Base-by-base conservation (phyloP, 305 asterid species). In the Withania somnifera region DNA sequence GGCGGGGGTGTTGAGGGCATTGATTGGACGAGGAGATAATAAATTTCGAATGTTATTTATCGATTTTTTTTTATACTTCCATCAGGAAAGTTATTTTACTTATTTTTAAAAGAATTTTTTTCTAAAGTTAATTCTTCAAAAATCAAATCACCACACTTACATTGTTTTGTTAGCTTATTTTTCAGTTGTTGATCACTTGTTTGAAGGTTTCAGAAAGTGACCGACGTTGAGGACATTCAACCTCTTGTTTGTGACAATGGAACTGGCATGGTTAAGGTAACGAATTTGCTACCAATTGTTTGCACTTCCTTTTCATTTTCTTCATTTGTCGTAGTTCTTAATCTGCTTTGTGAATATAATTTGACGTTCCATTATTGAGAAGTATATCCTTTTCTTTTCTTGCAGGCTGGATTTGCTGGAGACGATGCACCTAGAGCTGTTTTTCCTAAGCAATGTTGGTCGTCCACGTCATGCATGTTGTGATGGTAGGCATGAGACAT, bases 401-500 rank as follows among this genome's bases (percentile, higher is more conserved):
- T 61, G 11, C 45, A 80, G 83, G 83, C 83, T 28, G 83, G 83
- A 22, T 80, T 80, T 63, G 83, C 83, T 1, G 78, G 83, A 58
- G 83, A 80, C 63, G 83, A 80, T 80, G 83, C 83, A 40, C 83
- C 83, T 8, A 80, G 83, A 36, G 64, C 83, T 24, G 83, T 63
- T 30, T 63, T 80, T 32, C 78, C 83, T 61, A 80, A n/a, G 83
- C 20, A 80, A 63, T 22, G 45, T 79, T 58, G 82, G 82, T 0
- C 75, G 75, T 24, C 75, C 75, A 1, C 54, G 75, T 36, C 82
- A 79, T 34, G 30, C 68, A n/a, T 38, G 75, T 73, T 5, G 75
- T 79, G 5, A 79, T 79, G 75, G 82, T 58, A 14, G 82, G 82
- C 13, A 79, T 79, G 82, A 75, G 82, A n/a, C n/a, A n/a, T n/a